Evolutionary conservation across 148 eudicot species (phyloP), one percentile per base, ranked within the genome.

Genomic region (Hydrangea macrophylla): DNA sequence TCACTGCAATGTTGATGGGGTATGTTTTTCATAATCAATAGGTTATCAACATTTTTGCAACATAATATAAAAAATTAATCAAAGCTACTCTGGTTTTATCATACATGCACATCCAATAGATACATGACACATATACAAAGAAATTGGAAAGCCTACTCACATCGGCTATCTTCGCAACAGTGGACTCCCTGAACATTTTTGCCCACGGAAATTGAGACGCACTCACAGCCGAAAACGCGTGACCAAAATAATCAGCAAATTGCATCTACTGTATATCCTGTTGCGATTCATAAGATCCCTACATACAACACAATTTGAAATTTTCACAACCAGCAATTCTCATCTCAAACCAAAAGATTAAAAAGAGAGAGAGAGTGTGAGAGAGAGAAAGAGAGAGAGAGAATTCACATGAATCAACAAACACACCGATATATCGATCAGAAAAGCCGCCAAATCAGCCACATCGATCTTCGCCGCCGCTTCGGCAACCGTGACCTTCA

Each of bases 211-310:
- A 90, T 61, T 88, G 89, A 5, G 92, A 83, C 3, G 87, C 75
- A 60, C 74, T 75, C 65, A 90, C 96, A 6, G 78, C 78, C 0
- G 90, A 68, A 59, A 90, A 90, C 0, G 86, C 89, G 18, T 89
- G 84, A 11, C 87, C 96, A 30, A 88, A 90, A 60, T 82, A 90
- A 73, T 90, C 96, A 1, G 96, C 96, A 39, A 90, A 85, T 79
- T 90, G 73, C 96, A 88, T 84, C 84, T 88, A 65, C 73, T 85
- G 90, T 54, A 90, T 82, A 42, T 82, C 90, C 77, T 82, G 86
- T 59, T 87, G 92, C 37, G 74, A 40, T 70, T 76, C 93, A 62
- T 78, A 89, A 5, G 87, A 81, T 31, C 37, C 84, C 91, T 86
- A 64, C 54, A 68, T 50, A 31, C 53, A 55, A 73, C n/a, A n/a